Conservation (phyloP, 345 rosid species). For the Pelargonium nanum region DNA sequence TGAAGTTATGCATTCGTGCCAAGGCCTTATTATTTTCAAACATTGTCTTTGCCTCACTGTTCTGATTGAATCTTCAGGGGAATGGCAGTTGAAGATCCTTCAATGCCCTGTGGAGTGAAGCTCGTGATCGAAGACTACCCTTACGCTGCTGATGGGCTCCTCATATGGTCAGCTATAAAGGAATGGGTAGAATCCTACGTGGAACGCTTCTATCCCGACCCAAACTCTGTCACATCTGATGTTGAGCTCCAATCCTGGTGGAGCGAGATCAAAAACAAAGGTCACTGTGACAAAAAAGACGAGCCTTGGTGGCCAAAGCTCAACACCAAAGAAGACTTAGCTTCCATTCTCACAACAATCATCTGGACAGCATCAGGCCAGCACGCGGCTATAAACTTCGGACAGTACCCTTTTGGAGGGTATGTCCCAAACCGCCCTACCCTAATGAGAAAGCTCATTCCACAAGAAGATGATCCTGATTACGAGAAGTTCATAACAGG, state of each 20-base stretch:
- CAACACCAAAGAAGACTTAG: conserved; percentile 54
- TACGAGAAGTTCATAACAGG: conserved; percentile 50
- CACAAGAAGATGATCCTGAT: conserved; percentile 43
- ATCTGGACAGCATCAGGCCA: conserved; percentile 90
- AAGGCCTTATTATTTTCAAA: no score
- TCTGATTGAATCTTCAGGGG: conserved; percentile 37
- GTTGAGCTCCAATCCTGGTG: conserved; percentile 89
- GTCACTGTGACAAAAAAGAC: conserved; percentile 67
- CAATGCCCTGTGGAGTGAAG: conserved; percentile 56
- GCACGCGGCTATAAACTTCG: conserved; percentile 92
- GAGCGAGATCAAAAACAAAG: conserved; percentile 83
- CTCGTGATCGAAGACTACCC: conserved; percentile 89
- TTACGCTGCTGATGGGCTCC: conserved; percentile 84
- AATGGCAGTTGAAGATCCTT: conserved; percentile 81
- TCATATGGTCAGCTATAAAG: conserved; percentile 77
- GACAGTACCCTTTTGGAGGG: conserved; percentile 94
- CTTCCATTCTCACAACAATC: conserved; percentile 59
- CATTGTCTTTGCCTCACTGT: not conserved
- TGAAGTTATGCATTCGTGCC: no score
- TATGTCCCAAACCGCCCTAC: conserved; percentile 91
- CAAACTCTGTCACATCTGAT: conserved; percentile 51
- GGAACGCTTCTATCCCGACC: conserved; percentile 54
- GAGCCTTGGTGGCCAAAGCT: conserved; percentile 98
- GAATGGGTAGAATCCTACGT: conserved; percentile 69
- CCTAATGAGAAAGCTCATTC: conserved; percentile 61